Conservation (phyloP, 2,329 filamentous ascomycete genomes). For the Cytospora piceicola region DNA sequence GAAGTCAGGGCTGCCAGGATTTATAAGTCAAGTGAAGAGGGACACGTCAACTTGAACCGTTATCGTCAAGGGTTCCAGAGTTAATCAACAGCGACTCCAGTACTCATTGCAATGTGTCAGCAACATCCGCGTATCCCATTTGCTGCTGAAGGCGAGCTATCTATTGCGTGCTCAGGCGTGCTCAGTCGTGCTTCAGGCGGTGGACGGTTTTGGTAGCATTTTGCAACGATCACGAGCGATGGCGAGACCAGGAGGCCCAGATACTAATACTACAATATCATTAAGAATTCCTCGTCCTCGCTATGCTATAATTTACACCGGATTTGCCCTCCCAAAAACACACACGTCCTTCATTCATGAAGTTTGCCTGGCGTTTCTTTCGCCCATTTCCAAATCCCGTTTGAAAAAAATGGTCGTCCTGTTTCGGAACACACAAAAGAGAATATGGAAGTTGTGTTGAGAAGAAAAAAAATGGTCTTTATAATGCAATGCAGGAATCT, state of each 20-base stretch:
- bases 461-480: no score
- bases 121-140: neutral
- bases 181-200: neutral
- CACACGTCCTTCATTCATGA: neutral
- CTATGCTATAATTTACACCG: slow-evolving; percentile 26
- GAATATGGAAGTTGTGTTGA: no score
- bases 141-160: neutral
- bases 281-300: slow-evolving; percentile 5
- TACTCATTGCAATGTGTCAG: neutral
- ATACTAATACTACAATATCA: slow-evolving; percentile 15
- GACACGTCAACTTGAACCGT: neutral
- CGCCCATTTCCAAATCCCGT: neutral
- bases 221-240: neutral
- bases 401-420: neutral
- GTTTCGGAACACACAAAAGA: neutral
- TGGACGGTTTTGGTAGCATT: neutral
- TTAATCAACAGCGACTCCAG: neutral
- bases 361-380: neutral
- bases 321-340: slow-evolving; percentile 15
- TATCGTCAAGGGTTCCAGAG: no score
- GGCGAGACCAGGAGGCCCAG: neutral
- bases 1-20: no score
- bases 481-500: neutral
- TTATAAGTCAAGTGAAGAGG: neutral
- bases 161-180: neutral